Conservation (phyloP, 2,329 filamentous ascomycete species). For the Cladosporium sp. region DNA sequence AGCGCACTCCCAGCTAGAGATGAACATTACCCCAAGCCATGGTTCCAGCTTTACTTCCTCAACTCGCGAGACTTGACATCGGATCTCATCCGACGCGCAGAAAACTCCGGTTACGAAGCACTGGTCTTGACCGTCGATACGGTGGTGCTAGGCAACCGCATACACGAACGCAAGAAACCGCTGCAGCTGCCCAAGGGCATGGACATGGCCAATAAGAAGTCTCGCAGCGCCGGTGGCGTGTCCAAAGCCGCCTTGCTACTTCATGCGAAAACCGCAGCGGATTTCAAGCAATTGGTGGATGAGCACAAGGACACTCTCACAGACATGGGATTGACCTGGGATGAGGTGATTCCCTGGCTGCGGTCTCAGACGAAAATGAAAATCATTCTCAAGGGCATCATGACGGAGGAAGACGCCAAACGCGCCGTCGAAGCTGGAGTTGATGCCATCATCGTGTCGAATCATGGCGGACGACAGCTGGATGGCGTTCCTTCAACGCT, state of each 20-base stretch:
- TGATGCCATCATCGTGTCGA: constrained; percentile 47
- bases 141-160: constrained; percentile 27
- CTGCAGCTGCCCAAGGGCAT: constrained; percentile 17
- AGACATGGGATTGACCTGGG: constrained; percentile 36
- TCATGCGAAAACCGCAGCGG: constrained; percentile 19
- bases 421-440: constrained; percentile 41
- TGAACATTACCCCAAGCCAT: constrained; percentile 32
- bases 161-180: constrained; percentile 27
- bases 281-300: constrained; percentile 17
- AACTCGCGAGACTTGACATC: constrained; percentile 49
- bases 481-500: constrained; percentile 12
- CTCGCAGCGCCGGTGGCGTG: constrained; percentile 2
- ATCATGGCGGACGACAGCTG: constrained; percentile 23
- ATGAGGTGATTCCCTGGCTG: constrained; percentile 47
- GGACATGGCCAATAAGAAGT: constrained; percentile 21
- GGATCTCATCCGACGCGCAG: constrained; percentile 47
- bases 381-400: constrained; percentile 44
- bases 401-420: constrained; percentile 39
- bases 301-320: constrained; percentile 11
- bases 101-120: constrained; percentile 27
- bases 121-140: constrained; percentile 13
- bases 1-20: constrained; percentile 39
- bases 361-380: constrained; percentile 40
- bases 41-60: constrained; percentile 59
- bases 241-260: constrained; percentile 19